Evolutionary conservation across 331 rosid genomes (phyloP), one percentile per base, ranked within the genome.

Genomic region (Dryas integrifolia): DNA sequence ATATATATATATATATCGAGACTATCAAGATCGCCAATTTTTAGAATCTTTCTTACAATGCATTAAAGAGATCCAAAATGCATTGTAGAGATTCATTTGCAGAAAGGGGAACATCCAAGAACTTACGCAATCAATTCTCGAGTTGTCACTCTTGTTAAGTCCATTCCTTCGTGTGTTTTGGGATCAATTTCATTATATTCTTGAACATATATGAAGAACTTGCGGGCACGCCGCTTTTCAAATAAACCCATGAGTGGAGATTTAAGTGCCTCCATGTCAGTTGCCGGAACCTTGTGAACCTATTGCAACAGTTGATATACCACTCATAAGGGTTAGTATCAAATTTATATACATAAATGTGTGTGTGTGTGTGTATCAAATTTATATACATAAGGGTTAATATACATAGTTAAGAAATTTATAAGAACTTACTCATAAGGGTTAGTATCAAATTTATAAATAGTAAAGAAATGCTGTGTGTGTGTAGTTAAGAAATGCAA

Each of bases 171-270:
- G 2, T 91, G 96, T 40, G 92, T 85, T 74, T 89, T 91, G 65
- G 97, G 97, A 56, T 85, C 92, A 11, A 4, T 85, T 72, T 88
- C 95, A 46, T 26, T 24, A 69, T 88, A 91, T 64, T 91, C 88
- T 58, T 91, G 95, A 67, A 88, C 97, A 80, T 87, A 91, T 8
- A 91, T 79, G 81, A 91, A 88, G 81, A 91, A 87, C 84, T 87
- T 91, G 82, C 97, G 89, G 2, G 96, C 92, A 3, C 97, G 90
- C 9, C 96, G 97, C 59, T 88, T 91, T 80, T 91, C 97, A 63
- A 91, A 91, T 52, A 91, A 3, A 38, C 97, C 97, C 97, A 91
- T 88, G 47, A 91, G 96, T 9, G 97, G 96, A 65, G 97, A 91
- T 76, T 73, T 87, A 15, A 88, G 78, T 52, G 97, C 97, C 79